Percentiles rank a stretch among this genome's conserved stretches.
Evolutionary conservation across 2,329 filamentous ascomycete species (phyloP).

Genomic region (Parafenestella ontariensis): DNA sequence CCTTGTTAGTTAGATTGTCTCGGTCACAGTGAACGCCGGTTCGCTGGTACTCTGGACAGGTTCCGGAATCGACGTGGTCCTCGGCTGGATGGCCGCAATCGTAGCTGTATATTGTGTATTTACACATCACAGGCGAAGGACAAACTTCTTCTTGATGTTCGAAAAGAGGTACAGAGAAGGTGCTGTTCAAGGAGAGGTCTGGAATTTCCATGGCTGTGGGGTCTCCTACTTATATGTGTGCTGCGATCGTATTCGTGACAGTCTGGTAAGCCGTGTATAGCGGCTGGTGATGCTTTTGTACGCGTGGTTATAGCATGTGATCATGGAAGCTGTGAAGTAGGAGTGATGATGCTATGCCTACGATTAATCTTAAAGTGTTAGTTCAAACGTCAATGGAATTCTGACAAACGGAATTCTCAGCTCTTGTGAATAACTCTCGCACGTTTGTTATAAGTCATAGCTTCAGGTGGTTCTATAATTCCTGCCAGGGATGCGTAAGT

Average conservation of each 20-base stretch:
- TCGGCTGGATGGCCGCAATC: constrained; percentile 28
- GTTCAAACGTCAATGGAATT: constrained; percentile 12
- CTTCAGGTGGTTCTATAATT: no score
- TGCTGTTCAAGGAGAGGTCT: constrained; percentile 12
- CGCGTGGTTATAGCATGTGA: constrained; percentile 10
- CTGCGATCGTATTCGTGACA: constrained; percentile 1
- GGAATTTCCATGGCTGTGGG: constrained; percentile 1
- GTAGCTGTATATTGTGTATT: constrained; percentile 23
- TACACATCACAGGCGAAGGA: constrained; percentile 24
- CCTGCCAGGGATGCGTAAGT: no score
- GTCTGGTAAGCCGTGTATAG: constrained; percentile 13
- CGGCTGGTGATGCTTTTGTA: constrained; percentile 11
- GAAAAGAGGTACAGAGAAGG: constrained; percentile 4
- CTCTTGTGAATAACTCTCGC: constrained; percentile 4
- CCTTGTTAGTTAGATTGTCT: constrained; percentile 21
- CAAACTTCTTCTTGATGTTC: background rate
- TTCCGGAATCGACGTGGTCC: constrained; percentile 25
- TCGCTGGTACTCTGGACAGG: constrained; percentile 21
- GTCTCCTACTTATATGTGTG: constrained; percentile 12
- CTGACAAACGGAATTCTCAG: constrained; percentile 8
- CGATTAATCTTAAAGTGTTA: constrained; percentile 1
- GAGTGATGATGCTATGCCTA: background rate
- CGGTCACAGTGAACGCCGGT: constrained; percentile 23
- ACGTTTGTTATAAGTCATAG: background rate
- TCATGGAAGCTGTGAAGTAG: constrained; percentile 7